Base-by-base conservation (phyloP, 805 yeast species). In the Myxozyma melibiosi region DNA sequence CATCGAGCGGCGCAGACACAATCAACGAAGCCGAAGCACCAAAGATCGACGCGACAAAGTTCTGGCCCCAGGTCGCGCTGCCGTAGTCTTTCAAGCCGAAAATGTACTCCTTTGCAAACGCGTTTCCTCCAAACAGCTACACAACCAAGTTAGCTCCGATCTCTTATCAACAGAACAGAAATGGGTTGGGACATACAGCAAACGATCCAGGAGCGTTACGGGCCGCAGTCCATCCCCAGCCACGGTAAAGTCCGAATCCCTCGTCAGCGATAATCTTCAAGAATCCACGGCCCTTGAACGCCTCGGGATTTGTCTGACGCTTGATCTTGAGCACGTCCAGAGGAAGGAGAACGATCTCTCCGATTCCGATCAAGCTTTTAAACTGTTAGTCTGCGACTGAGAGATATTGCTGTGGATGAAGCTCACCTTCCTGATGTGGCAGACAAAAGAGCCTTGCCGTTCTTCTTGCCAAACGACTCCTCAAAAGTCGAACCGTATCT, bases 221-320 rank as follows among this genome's bases (percentile, higher is more conserved):
- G 42, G 99, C 99, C 66, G 96, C 96, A 58, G 99, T 94, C 99
- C 99, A 94, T 57, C 97, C 98, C 96, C 97, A 91, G 65, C 99
- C 99, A 72, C 97, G 82, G 78, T 94, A 94, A 66, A 94, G 79
- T 24, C 94, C 90, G 58, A 90, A 80, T 18, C 99, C 98, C 76
- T 94, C 99, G 71, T 94, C 99, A 54, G 78, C 70, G 59, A 94
- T 71, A 69, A 94, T 89, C 74, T 82, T 86, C 65, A 91, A 60
- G 76, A 94, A 91, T 9, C 99, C 98, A 78, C 99, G 88, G 67
- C 99, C 99, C 75, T 85, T 86, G 83, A 94, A 94, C n/a, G 98
- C 78, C 75, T 92, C 99, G n/a, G 99, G 99, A 79, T 94, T 94
- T 53, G 99, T 94, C 80, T 94, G 99, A 78, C 98, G 91, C 79